Base-by-base conservation (phyloP, 192 early-diverging fungal species). In the Cladochytrium replicatum region DNA sequence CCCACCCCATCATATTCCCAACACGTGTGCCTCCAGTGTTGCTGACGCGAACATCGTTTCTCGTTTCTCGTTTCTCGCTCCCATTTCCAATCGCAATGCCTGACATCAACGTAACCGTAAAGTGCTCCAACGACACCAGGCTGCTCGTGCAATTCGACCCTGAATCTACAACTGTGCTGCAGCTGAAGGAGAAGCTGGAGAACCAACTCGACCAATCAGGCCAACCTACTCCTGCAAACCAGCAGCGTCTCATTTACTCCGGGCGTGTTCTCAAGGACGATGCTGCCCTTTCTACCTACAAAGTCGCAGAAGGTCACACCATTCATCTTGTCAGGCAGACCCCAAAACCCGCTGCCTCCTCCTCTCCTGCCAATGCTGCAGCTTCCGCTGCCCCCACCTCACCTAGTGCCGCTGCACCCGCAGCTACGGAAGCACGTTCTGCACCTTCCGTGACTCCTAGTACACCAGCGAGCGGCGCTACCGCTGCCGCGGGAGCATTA, bases 181-280 rank as follows among this genome's bases (percentile, higher is more conserved):
- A 78, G 17, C 72, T 94, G 23, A 95, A 98, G 62, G 57, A 69
- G 11, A 74, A 78, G 40, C 84, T 95, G 47, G 75, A 83, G 7
- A 66, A 67, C 19, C 50, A 70, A 37, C 41, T 74, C 8, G 69
- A 71, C 7, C 68, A 83, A 34, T 32, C 46, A 21, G 49, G 47
- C 30, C 41, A 38, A 23, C 55, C 55, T 6, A 80, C 82, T 4
- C 77, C 85, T 2, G 74, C 71, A 13, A 74, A 73, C 9, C 60
- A 72, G 29, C 93, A 89, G 63, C 74, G 93, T 15, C 75, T 98
- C 37, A 98, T 98, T 50, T 98, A 82, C 60, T 81, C 91, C 28
- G 95, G 95, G 6, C 72, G 81, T 30, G 91, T 98, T 37, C 78
- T 98, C 40, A 98, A 98, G 66, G 92, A 98, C 61, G 72, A 58